These are phyloP conservation scores for Oryza glumipatula DNA, from an alignment of 176 grass and related monocot genomes.

Conservation along the genomic window DNA sequence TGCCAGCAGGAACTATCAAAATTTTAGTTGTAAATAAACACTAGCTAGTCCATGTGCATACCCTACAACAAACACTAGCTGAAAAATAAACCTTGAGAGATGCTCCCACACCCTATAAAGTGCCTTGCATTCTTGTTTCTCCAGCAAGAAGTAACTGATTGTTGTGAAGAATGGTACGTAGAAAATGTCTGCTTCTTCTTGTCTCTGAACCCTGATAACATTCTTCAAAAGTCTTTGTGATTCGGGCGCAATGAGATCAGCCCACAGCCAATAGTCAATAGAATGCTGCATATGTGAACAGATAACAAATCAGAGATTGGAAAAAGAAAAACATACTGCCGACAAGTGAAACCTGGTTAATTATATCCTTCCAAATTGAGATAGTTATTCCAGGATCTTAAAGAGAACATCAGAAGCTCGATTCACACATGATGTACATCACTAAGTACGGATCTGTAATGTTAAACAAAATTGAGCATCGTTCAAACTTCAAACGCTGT, in stretches of 20 bases:
- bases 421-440: not conserved
- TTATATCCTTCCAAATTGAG: conserved; percentile 7
- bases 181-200: conserved; percentile 95
- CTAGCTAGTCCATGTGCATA: conserved; percentile 34
- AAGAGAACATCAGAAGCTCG: not conserved
- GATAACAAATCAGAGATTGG: conserved; percentile 10
- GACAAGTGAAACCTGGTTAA: not conserved
- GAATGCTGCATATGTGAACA: conserved; percentile 73
- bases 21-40: conserved; percentile 16
- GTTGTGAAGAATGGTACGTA: conserved; percentile 96
- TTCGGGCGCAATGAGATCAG: conserved; percentile 87
- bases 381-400: not conserved
- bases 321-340: not conserved
- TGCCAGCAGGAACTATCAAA: conserved; percentile 6
- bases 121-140: conserved; percentile 98
- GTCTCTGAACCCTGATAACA: conserved; percentile 68
- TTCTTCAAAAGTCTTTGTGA: conserved; percentile 77
- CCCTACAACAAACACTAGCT: conserved; percentile 52
- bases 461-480: not conserved
- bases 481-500: not conserved
- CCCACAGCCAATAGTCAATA: conserved; percentile 98
- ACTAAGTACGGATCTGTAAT: not conserved
- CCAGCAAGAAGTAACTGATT: conserved; percentile 93
- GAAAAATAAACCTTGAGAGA: conserved; percentile 88
- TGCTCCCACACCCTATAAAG: conserved; percentile 98